A percentile compares a stretch with the other conserved stretches of the same genome.
These are phyloP conservation scores for Thyridium curvatum DNA, from an alignment of 2,329 filamentous ascomycete genomes.

Conservation along the genomic window DNA sequence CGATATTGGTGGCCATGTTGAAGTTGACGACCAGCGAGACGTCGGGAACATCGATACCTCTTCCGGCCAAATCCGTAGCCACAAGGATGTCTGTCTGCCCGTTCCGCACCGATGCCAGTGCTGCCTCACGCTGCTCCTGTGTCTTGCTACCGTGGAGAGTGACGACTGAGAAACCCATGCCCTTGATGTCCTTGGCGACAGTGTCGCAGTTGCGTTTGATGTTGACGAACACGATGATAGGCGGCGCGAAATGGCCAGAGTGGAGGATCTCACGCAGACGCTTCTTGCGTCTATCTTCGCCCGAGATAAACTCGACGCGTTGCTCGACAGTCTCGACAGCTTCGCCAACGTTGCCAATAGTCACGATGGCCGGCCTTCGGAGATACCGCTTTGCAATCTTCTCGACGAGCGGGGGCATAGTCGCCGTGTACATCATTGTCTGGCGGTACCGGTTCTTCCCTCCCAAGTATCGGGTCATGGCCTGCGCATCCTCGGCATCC, in stretches of 20 bases:
- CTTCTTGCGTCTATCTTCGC: conserved; percentile 96
- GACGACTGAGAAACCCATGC: conserved; percentile 84
- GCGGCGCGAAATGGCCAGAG: conserved; percentile 73
- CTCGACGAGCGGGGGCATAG: conserved; percentile 89
- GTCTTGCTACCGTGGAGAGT: conserved; percentile 95
- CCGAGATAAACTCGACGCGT: conserved; percentile 82
- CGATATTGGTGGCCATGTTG: conserved; percentile 93
- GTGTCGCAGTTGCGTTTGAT: conserved; percentile 99
- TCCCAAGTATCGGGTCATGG: conserved; percentile 77
- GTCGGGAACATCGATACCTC: conserved; percentile 96
- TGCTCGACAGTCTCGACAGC: conserved; percentile 98
- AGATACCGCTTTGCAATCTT: conserved; percentile 97
- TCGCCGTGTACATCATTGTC: conserved; percentile 99
- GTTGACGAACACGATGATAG: conserved; percentile 99
- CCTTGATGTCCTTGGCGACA: conserved; percentile 87
- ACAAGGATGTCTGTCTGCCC: conserved; percentile 83
- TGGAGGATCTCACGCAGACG: conserved; percentile 84
- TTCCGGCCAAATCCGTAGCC: conserved; percentile 88
- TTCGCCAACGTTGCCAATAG: conserved; percentile 89
- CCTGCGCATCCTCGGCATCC: conserved; percentile 75
- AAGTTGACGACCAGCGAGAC: conserved; percentile 95
- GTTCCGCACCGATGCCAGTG: conserved; percentile 75
- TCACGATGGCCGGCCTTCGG: conserved; percentile 85
- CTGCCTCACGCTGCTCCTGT: conserved; percentile 94
- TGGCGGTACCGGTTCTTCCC: conserved; percentile 80